phyloP scores from a whole-genome alignment of 352 stramenopile species.

The Nothophytophthora sp. region DNA sequence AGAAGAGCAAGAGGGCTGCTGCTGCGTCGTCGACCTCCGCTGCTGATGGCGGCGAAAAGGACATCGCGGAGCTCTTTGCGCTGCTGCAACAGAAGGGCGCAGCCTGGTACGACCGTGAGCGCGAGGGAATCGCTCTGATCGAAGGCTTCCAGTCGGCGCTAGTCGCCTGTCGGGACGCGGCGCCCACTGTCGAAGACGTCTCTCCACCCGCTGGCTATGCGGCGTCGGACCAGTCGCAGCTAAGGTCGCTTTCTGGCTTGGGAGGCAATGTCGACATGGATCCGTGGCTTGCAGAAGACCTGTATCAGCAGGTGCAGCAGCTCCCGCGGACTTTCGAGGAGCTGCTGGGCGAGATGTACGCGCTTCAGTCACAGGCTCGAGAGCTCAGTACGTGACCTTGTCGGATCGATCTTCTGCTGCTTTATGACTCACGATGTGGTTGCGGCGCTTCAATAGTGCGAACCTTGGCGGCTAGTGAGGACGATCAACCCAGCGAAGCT shows the following conservation, averaged over 20 bases:
- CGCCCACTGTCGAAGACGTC: too few species aligned
- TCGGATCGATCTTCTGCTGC: too few species aligned
- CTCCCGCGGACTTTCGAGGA: conserved; percentile 45
- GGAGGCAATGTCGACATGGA: conserved; percentile 58
- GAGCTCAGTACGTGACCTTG: conserved; percentile 27
- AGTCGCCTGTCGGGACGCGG: conserved; percentile 39
- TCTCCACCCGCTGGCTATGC: too few species aligned
- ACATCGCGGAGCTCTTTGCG: conserved; percentile 30
- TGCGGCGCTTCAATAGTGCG: too few species aligned
- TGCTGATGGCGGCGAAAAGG: not conserved
- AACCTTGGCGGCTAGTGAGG: not conserved
- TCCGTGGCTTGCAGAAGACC: conserved; percentile 65
- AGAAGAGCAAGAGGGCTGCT: conserved; percentile 32
- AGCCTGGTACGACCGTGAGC: conserved; percentile 64
- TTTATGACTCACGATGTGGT: too few species aligned
- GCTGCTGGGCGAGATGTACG: conserved; percentile 65
- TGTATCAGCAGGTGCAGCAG: conserved; percentile 62
- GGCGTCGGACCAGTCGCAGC: too few species aligned
- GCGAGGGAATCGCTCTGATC: conserved; percentile 63
- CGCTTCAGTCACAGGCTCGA: conserved; percentile 38
- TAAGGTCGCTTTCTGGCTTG: too few species aligned
- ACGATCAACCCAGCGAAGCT: conserved; percentile 3
- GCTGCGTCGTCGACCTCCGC: too few species aligned
- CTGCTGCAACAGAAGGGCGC: conserved; percentile 42
- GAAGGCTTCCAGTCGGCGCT: conserved; percentile 73